Evolutionary conservation across 495 filamentous ascomycete species (phyloP), one percentile per base, ranked within the genome.

Genomic region (Oleoguttula mirabilis): DNA sequence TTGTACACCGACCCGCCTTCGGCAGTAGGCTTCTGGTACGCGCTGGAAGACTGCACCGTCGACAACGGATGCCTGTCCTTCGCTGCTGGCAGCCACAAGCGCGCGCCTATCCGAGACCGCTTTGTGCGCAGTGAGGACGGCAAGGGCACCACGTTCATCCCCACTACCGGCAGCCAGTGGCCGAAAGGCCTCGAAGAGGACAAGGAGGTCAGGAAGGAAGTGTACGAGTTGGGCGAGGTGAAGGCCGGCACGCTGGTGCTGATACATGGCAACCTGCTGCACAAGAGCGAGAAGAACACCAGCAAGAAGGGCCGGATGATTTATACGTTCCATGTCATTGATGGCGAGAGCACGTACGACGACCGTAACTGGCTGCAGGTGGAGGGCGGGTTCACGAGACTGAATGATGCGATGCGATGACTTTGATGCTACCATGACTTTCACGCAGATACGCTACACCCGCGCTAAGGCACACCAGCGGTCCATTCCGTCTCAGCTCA

Each of bases 261-360:
- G 36, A 96, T 98, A 50, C 90, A 98, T 68, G 90, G 90, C 14
- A 96, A 98, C 67, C 63, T 96, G 32, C 51, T 98, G 61, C 90
- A 98, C 59, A 90, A 94, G 73, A 95, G 90, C 60, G 85, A 92
- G 71, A 82, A 69, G 71, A 98, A 98, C 53, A 60, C 71, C 24
- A 93, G 90, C 54, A 59, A 66, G 43, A 82, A 79, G 63, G 88
- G 87, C 42, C 73, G 90, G 55, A 92, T 85, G 59, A 94, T 94
- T 19, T 98, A 98, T 63, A 98, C 92, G 0, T 98, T 95, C 55
- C 90, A 98, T 67, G 72, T 94, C 30, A 96, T 96, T 57, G 90
- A 96, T 61, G 84, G 84, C 0, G 78, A 82, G 36, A 72, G 79
- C 30, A 64, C 64, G 28, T 98, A 94, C 61, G 92, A 96, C 64